These are phyloP conservation scores for Xylaria scruposa DNA, from an alignment of 495 filamentous ascomycete genomes.

Conservation along the genomic window DNA sequence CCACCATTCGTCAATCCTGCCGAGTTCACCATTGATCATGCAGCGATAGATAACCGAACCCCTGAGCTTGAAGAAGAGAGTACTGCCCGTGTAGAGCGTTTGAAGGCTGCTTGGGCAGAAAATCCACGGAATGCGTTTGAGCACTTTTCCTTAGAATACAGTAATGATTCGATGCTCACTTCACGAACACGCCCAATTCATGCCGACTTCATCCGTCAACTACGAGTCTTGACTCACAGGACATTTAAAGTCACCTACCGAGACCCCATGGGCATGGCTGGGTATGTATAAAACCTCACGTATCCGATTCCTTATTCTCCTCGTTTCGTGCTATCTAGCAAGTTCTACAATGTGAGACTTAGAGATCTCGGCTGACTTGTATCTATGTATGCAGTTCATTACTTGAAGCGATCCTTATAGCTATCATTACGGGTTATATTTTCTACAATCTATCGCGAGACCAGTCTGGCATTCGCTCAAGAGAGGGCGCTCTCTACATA, in stretches of 20 bases:
- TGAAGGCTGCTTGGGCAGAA: slow-evolving; percentile 61
- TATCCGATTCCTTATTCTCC: neutral
- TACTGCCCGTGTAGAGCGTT: slow-evolving; percentile 56
- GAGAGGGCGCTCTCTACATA: slow-evolving; percentile 72
- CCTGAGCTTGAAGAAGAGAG: slow-evolving; percentile 65
- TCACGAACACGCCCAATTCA: slow-evolving; percentile 28
- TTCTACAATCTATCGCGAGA: slow-evolving; percentile 66
- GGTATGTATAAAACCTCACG: neutral
- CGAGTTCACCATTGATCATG: slow-evolving; percentile 74
- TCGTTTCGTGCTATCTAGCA: neutral
- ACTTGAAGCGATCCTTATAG: slow-evolving; percentile 69
- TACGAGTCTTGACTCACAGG: slow-evolving; percentile 67
- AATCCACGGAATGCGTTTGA: slow-evolving; percentile 39
- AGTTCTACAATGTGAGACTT: neutral
- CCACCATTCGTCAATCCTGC: slow-evolving; percentile 76
- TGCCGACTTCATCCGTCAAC: slow-evolving; percentile 63
- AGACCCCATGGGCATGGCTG: slow-evolving; percentile 74
- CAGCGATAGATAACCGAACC: slow-evolving; percentile 71
- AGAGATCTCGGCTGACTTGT: neutral
- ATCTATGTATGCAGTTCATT: slow-evolving; percentile 50
- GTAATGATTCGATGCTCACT: neutral
- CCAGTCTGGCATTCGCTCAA: slow-evolving; percentile 67
- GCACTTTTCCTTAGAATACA: neutral
- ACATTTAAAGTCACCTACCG: slow-evolving; percentile 70
- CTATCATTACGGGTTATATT: slow-evolving; percentile 72